phyloP scores from a whole-genome alignment of 2,329 filamentous ascomycete species.

The Aspergillus aculeatinus region DNA sequence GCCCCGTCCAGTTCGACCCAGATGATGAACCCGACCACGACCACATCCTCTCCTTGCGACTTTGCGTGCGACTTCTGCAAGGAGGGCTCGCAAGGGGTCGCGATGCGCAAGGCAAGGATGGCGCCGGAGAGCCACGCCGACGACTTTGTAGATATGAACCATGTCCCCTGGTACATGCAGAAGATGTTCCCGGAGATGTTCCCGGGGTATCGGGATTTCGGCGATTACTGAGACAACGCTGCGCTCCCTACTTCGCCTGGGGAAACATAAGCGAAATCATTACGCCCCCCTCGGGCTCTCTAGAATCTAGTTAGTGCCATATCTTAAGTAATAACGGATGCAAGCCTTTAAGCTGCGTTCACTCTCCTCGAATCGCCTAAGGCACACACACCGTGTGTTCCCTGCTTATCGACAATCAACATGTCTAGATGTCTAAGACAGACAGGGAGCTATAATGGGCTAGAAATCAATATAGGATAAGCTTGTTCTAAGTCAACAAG shows the following conservation, averaged over 20 bases:
- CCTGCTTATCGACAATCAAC: too few species aligned
- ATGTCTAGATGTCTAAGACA: neutral
- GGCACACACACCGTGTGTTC: neutral
- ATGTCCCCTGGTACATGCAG: slow-evolving; percentile 15
- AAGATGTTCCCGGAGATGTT: slow-evolving; percentile 17
- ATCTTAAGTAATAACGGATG: too few species aligned
- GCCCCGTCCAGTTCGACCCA: slow-evolving; percentile 13
- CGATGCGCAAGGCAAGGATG: slow-evolving; percentile 53
- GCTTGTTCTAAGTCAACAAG: neutral
- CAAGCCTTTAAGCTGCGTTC: too few species aligned
- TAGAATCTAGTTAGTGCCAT: neutral
- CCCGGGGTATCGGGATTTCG: neutral
- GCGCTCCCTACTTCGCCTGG: too few species aligned
- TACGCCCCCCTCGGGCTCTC: too few species aligned
- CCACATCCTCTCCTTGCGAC: slow-evolving; percentile 57
- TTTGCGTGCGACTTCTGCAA: slow-evolving; percentile 80
- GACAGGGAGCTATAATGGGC: neutral
- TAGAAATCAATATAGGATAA: neutral
- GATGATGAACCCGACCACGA: slow-evolving; percentile 1
- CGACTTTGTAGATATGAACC: slow-evolving; percentile 12
- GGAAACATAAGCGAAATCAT: neutral
- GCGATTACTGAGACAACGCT: neutral
- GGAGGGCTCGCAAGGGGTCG: slow-evolving; percentile 58
- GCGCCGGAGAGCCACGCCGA: slow-evolving; percentile 16
- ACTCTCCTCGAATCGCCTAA: neutral